Conservation (phyloP, 495 filamentous ascomycete genomes). For the Penicillium odoratum region DNA sequence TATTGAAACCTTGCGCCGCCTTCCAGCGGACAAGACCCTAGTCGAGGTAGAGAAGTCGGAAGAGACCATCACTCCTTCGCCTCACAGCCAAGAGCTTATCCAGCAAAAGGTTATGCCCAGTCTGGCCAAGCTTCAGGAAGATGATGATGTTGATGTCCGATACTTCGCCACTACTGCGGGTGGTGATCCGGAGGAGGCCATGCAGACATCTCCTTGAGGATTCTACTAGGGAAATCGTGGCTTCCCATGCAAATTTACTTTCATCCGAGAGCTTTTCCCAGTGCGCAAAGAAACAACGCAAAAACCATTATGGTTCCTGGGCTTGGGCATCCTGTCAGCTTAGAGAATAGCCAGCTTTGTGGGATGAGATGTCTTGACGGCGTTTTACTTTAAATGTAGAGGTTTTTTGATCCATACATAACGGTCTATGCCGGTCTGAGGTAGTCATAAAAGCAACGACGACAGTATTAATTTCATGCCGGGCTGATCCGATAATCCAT, state of each 20-base stretch:
- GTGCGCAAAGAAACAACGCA: conserved; percentile 21
- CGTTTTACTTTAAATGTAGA: conserved; percentile 45
- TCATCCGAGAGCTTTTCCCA: conserved; percentile 9
- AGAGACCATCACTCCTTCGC: conserved; percentile 60
- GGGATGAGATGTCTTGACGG: conserved; percentile 43
- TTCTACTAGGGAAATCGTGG: neutral
- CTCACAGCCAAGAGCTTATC: conserved; percentile 77
- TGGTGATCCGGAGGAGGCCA: conserved; percentile 45
- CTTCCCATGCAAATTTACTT: conserved; percentile 14
- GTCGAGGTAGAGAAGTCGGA: conserved; percentile 78
- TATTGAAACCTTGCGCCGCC: conserved; percentile 82
- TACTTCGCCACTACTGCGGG: conserved; percentile 84
- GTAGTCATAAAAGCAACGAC: conserved; percentile 25
- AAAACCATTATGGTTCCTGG: conserved; percentile 17
- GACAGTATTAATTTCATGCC: conserved; percentile 16
- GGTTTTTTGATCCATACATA: conserved; percentile 34
- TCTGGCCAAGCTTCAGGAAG: conserved; percentile 90
- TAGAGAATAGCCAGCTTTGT: conserved; percentile 43
- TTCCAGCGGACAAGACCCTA: conserved; percentile 86
- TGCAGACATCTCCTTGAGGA: conserved; percentile 51
- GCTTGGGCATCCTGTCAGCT: conserved; percentile 32
- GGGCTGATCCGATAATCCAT: neutral
- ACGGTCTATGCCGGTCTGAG: conserved; percentile 17
- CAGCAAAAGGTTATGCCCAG: conserved; percentile 84
- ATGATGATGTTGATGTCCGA: conserved; percentile 96